phyloP scores from a whole-genome alignment of 1,284 basidiomycete species.

The Ustilago vetiveriae region DNA sequence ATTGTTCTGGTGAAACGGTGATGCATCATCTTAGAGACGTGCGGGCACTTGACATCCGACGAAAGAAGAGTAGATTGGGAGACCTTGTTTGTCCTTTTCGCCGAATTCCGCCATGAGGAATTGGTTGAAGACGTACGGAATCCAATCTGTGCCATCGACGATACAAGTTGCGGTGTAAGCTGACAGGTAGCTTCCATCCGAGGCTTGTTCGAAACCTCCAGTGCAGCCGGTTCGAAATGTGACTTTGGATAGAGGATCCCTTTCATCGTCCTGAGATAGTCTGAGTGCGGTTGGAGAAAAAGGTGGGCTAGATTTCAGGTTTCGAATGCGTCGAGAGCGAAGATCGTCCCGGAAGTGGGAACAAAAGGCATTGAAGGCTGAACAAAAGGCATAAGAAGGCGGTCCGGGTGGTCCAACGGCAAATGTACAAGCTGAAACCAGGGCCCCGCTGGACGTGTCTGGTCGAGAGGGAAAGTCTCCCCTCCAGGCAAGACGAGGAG shows the following conservation, averaged over 20 bases:
- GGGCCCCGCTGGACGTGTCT: constrained; percentile 2
- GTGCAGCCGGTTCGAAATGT: constrained; percentile 25
- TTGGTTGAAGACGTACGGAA: constrained; percentile 27
- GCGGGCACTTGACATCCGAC: constrained; percentile 39
- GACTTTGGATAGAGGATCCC: constrained; percentile 9
- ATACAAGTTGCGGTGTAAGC: constrained; percentile 34
- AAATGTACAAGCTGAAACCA: constrained; percentile 30
- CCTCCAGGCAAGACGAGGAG: background rate
- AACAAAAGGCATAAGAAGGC: constrained; percentile 15
- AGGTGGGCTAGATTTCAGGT: constrained; percentile 13
- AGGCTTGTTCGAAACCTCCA: constrained; percentile 1
- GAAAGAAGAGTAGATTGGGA: constrained; percentile 18
- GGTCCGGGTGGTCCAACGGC: constrained; percentile 30
- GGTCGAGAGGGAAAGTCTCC: constrained; percentile 10
- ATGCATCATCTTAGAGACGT: constrained; percentile 4
- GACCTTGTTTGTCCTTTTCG: background rate
- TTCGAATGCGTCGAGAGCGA: constrained; percentile 4
- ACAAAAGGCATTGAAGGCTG: constrained; percentile 29
- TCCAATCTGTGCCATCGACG: constrained; percentile 31
- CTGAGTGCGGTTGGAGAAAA: no score
- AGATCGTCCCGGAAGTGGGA: constrained; percentile 8
- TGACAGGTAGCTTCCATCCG: constrained; percentile 15
- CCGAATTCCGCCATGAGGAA: constrained; percentile 22
- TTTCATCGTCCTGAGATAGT: constrained; percentile 4
- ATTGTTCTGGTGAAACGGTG: background rate